Base-by-base conservation (phyloP, 129 eudicot genomes). In the Helichrysum umbraculigerum region DNA sequence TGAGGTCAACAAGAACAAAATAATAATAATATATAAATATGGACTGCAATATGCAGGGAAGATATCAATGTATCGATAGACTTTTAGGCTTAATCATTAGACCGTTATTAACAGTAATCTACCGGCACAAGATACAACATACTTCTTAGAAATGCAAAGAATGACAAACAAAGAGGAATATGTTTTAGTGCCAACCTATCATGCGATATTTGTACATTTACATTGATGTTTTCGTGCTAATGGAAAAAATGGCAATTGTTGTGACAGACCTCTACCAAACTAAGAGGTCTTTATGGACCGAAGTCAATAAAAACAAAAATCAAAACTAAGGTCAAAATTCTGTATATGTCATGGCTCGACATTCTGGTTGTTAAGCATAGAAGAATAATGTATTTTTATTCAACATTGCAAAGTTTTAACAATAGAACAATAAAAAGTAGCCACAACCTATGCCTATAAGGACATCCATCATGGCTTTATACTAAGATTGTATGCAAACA, bases 1-100 rank as follows among this genome's bases (percentile, higher is more conserved):
- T 91, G 83, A 69, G 63, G 71, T 71, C 25, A 51, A 52, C 9
- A 81, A 70, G 44, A 35, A 47, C 71, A 14, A 50, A 25, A 25
- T 25, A 25, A 68, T 15, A 76, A 3, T 3, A 47, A 47, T 47
- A 47, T 47, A 47, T 14, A 47, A 25, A 25, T 4, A 47, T 12
- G 54, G 54, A 47, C 16, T 47, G 17, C n/a, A n/a, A 12, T 47
- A 47, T 47, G 54, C 52, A 47, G n/a, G 54, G 54, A 47, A 47
- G 54, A 47, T 47, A 47, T 47, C 3, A 2, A 47, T 47, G 54
- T 14, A 3, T 47, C 16, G 17, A 47, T 47, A 47, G 54, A 12
- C 54, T 47, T 47, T 47, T 47, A 14, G 16, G 54, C 54, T 11
- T 47, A 47, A 47, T 14, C 54, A 47, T 11, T 47, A 47, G 54